A percentile compares a stretch with the other conserved stretches of the same genome.
phyloP scores from a whole-genome alignment of 140 eudicot genomes.

The Stevia rebaudiana region DNA sequence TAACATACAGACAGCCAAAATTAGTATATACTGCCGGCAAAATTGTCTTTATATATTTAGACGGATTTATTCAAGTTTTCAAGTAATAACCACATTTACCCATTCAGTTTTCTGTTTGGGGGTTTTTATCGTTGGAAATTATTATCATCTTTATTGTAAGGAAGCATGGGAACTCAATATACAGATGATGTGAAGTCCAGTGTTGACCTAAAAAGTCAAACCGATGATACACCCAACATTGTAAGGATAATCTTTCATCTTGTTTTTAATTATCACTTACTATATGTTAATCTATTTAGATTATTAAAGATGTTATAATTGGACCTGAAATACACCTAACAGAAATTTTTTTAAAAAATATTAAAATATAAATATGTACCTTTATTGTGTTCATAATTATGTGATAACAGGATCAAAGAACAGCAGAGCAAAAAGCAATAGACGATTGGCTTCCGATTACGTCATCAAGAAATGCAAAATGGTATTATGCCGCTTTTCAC shows the following conservation, averaged over 20 bases:
- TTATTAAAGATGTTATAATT: neutral
- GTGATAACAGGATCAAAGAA: slow-evolving; percentile 31
- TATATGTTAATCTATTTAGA: neutral
- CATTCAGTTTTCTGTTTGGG: slow-evolving; percentile 6
- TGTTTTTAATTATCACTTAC: slow-evolving; percentile 8
- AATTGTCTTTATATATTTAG: slow-evolving; percentile 11
- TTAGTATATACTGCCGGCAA: slow-evolving; percentile 33
- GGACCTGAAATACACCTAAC: neutral
- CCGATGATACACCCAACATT: neutral
- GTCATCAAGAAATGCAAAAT: slow-evolving; percentile 48
- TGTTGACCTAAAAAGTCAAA: slow-evolving; percentile 10
- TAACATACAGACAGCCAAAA: slow-evolving; percentile 20
- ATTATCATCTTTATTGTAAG: neutral
- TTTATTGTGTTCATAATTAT: neutral
- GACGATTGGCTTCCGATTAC: slow-evolving; percentile 53
- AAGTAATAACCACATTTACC: slow-evolving; percentile 4
- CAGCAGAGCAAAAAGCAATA: slow-evolving; percentile 38
- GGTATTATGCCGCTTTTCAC: slow-evolving; percentile 53
- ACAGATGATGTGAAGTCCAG: slow-evolving; percentile 27
- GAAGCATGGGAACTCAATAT: slow-evolving; percentile 30
- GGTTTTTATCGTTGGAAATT: neutral
- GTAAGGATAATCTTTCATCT: slow-evolving; percentile 16
- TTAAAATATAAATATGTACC: slow-evolving; percentile 9
- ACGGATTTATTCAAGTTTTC: neutral
- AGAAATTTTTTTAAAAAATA: no score